Percentiles rank a stretch among this genome's conserved stretches.
phyloP scores from a whole-genome alignment of 305 asterid genomes.

The Galium porrigens region DNA sequence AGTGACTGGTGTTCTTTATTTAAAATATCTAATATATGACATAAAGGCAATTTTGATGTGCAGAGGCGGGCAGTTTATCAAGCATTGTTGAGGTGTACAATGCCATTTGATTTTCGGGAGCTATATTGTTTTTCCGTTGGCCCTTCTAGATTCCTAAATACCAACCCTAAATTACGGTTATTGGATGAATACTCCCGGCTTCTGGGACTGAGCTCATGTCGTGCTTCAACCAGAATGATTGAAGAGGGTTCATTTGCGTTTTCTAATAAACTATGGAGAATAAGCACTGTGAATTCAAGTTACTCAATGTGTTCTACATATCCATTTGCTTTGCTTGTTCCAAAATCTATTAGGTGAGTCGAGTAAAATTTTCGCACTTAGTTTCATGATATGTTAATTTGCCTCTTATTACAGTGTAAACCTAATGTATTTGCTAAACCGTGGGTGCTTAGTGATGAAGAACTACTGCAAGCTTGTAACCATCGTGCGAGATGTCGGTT shows the following conservation, averaged over 20 bases:
- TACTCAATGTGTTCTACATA: slow-evolving; percentile 70
- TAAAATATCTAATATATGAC: neutral
- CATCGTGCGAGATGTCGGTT: slow-evolving; percentile 83
- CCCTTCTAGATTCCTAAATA: slow-evolving; percentile 45
- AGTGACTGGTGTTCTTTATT: slow-evolving; percentile 7
- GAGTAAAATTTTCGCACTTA: slow-evolving; percentile 1
- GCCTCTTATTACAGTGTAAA: slow-evolving; percentile 18
- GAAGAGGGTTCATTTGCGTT: slow-evolving; percentile 67
- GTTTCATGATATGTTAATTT: slow-evolving; percentile 17
- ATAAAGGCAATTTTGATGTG: slow-evolving; percentile 7
- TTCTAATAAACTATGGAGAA: slow-evolving; percentile 84
- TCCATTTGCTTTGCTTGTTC: slow-evolving; percentile 89
- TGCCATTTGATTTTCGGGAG: slow-evolving; percentile 78
- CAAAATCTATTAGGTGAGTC: slow-evolving; percentile 62
- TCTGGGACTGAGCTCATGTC: slow-evolving; percentile 50
- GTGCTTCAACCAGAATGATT: slow-evolving; percentile 39
- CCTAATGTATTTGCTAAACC: slow-evolving; percentile 22
- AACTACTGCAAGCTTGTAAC: slow-evolving; percentile 66
- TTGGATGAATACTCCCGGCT: slow-evolving; percentile 80
- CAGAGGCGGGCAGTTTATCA: slow-evolving; percentile 88
- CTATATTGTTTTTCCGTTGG: slow-evolving; percentile 67
- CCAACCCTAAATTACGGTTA: slow-evolving; percentile 61
- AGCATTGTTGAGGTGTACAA: slow-evolving; percentile 59
- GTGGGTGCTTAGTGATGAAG: slow-evolving; percentile 52
- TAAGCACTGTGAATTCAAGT: slow-evolving; percentile 56